Evolutionary conservation across 2,329 filamentous ascomycete species (phyloP), one percentile per base, ranked within the genome.

Genomic region (Fusarium siculi): DNA sequence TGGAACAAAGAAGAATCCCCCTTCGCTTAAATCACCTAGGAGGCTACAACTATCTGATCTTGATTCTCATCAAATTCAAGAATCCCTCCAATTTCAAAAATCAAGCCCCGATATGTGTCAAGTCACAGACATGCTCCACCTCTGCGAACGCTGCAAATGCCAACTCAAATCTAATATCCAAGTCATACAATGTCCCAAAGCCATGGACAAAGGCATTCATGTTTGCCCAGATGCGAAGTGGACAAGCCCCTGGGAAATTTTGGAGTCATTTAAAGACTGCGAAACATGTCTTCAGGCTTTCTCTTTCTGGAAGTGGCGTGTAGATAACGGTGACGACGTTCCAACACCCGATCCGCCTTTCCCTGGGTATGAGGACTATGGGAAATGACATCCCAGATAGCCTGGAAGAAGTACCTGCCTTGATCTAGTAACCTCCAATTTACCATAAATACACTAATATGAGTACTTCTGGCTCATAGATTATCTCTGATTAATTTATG

Each of bases 401-500:
- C 4, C 10, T 28, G 5, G 7, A 30, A 8, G 23, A 30, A 40
- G 10, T n/a, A 12, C 10, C 4, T 28, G 8, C 15, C 5, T 2
- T 30, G 4, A 8, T n/a, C 0, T 9, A 11, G 1, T 9, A 10
- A 1, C 23, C 11, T 54, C 16, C 0, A n/a, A 0, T 18, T 18
- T n/a, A 14, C 5, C 10, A n/a, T 1, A 30, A 40, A 16, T 40
- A 40, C 7, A 3, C 3, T 25, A 19, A 18, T 4, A 30, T 14
- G 2, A 7, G 9, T 14, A 21, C 8, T 5, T n/a, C 6, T 9
- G 7, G 7, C n/a, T 40, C 5, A 21, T 28, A 18, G 0, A n/a
- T 7, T 0, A 0, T 39, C 0, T 2, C 14, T 18, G 0, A 1
- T 54, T 14, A 39, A n/a, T n/a, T 0, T 0, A 40, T 16, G 14